Evolutionary conservation across 768 basidiomycete species (phyloP).

Genomic region (Lentinula sp.): DNA sequence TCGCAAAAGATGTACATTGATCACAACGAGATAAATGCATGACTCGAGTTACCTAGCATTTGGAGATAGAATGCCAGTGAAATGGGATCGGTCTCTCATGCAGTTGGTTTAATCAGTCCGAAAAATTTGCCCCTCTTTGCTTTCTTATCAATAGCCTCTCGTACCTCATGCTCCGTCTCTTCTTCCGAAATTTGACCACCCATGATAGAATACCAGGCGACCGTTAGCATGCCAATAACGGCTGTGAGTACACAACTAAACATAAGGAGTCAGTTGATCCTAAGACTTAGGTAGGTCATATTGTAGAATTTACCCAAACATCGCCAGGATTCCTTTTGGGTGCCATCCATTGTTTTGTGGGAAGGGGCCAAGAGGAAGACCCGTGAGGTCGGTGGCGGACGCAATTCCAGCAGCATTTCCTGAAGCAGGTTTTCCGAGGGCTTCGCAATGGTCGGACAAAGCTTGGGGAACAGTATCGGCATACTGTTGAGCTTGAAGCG

Average conservation of each 20-base stretch:
- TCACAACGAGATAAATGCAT: neutral
- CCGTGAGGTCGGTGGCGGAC: conserved; percentile 61
- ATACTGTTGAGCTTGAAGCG: conserved; percentile 57
- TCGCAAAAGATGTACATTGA: neutral
- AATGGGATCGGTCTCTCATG: neutral
- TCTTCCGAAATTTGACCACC: conserved; percentile 72
- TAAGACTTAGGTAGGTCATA: neutral
- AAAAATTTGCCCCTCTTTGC: conserved; percentile 43
- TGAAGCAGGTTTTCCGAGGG: conserved; percentile 47
- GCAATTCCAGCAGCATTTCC: conserved; percentile 89
- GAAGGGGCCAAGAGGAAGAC: conserved; percentile 65
- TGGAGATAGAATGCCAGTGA: too few relatives aligned
- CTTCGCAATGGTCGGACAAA: conserved; percentile 68
- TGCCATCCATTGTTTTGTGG: conserved; percentile 70
- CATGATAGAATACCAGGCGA: conserved; percentile 75
- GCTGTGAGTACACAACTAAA: conserved; percentile 76
- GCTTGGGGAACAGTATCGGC: conserved; percentile 43
- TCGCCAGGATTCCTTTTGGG: conserved; percentile 66
- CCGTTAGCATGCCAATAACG: conserved; percentile 72
- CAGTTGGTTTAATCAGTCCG: conserved; percentile 14
- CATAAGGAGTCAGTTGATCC: neutral
- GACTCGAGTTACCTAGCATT: too few relatives aligned
- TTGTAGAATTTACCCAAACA: conserved; percentile 50
- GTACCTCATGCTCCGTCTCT: conserved; percentile 73
- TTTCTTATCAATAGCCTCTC: conserved; percentile 52